Percentiles rank a stretch among this genome's conserved stretches.
Conservation (phyloP, 257 asterid genomes). For the Plantago elongata region DNA sequence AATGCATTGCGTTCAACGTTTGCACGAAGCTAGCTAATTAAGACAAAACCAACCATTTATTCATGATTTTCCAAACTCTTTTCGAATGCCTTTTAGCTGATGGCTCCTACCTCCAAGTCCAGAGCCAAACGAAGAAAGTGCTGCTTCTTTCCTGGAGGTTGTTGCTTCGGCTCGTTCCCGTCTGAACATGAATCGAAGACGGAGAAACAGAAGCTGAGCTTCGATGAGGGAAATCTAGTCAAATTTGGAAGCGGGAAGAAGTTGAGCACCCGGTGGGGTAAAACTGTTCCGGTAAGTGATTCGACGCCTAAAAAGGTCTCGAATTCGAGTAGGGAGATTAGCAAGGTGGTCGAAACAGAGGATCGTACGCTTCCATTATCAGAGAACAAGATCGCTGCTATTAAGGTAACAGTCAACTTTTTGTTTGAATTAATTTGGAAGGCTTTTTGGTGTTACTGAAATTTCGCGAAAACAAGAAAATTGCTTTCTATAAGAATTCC, state of each 20-base stretch:
- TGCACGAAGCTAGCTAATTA: background rate
- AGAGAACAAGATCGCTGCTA: background rate
- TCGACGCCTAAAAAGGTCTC: background rate
- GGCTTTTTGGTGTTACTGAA: too few species aligned
- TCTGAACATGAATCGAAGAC: background rate
- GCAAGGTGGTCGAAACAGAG: background rate
- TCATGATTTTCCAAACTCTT: conserved; percentile 4
- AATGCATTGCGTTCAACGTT: background rate
- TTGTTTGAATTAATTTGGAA: too few species aligned
- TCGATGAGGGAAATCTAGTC: conserved; percentile 13
- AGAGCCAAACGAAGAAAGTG: background rate
- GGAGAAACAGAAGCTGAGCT: conserved; percentile 1
- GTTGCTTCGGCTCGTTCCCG: conserved; percentile 17
- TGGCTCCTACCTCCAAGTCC: conserved; percentile 16
- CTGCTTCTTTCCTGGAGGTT: conserved; percentile 9
- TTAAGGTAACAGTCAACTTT: conserved; percentile 1
- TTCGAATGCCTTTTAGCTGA: background rate
- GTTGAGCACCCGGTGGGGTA: background rate
- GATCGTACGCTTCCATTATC: background rate
- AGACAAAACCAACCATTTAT: background rate
- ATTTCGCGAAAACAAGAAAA: too few species aligned
- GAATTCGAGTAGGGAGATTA: conserved; percentile 9
- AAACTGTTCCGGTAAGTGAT: conserved; percentile 11
- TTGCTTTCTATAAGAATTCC: too few species aligned
- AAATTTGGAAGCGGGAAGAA: conserved; percentile 2